phyloP scores from a whole-genome alignment of 495 filamentous ascomycete species.

The Daldinia grandis region DNA sequence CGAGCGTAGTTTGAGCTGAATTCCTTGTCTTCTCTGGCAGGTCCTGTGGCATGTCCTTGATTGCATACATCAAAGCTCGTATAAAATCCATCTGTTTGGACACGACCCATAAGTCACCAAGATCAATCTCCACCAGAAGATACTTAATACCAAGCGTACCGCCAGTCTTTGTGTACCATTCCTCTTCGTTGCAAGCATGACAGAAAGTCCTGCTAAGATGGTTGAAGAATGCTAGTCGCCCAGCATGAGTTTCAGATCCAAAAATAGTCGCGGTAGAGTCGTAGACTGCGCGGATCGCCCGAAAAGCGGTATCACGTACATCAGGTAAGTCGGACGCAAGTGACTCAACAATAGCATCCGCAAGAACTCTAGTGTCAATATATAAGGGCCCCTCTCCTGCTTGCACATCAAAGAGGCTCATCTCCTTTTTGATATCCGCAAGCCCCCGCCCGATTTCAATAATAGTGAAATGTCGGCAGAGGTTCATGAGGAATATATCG shows the following conservation, averaged over 20 bases:
- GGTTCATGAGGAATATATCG: constrained; percentile 73
- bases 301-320: constrained; percentile 85
- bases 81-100: constrained; percentile 84
- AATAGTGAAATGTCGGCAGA: constrained; percentile 89
- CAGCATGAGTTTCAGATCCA: constrained; percentile 72
- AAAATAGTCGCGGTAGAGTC: constrained; percentile 83
- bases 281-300: constrained; percentile 76
- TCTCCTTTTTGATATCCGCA: constrained; percentile 73
- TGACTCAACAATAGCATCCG: constrained; percentile 86
- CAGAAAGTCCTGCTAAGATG: constrained; percentile 83
- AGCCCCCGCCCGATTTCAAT: constrained; percentile 87
- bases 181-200: constrained; percentile 94
- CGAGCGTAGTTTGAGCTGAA: constrained; percentile 81
- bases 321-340: constrained; percentile 81
- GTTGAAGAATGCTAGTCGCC: constrained; percentile 80
- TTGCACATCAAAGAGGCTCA: constrained; percentile 79
- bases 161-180: constrained; percentile 96
- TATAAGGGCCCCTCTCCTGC: constrained; percentile 86
- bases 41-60: constrained; percentile 96
- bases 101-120: constrained; percentile 84
- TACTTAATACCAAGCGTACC: constrained; percentile 89
- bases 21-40: constrained; percentile 85
- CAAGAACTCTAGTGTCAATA: constrained; percentile 84
- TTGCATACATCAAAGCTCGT: constrained; percentile 87
- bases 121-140: constrained; percentile 77